Base-by-base conservation (phyloP, 2,329 filamentous ascomycete species). In the Escovopsis sp. region DNA sequence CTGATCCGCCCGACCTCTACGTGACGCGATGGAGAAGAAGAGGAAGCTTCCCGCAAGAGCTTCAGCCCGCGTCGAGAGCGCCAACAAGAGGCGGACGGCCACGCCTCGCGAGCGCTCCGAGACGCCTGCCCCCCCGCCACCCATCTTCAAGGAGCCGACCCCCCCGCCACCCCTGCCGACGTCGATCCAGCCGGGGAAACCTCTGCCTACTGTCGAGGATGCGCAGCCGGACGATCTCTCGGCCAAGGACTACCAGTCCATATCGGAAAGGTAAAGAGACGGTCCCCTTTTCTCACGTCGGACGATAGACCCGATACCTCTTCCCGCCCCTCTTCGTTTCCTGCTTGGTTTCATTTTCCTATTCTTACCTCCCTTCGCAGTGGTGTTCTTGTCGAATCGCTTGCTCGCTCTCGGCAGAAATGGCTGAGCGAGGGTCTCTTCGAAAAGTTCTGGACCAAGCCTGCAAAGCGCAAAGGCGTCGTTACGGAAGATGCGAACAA, bases 401-500 rank as follows among this genome's bases (percentile, higher is more conserved):
- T 90, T 18, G 60, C 70, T 34, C 70, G 80, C 48, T 90, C 83
- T 48, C 76, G 80, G 39, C 66, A 76, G 38, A 73, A 70, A 66
- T 86, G 79, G 79, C 68, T 79, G 17, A 69, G 63, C 49, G 74
- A 79, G 44, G 77, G 78, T 21, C 66, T 85, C 33, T 83, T 86
- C 46, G 76, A 84, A 45, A 79, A 75, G 48, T 85, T 80, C 54
- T 86, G 79, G 79, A 70, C 75, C 8, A 85, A 85, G 50, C 78
- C 79, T 3, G 54, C 58, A 38, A 80, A 79, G 56, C 70, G 71
- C 42, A 82, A 79, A 53, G 74, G 76, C 30, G 68, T 71, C 3
- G 54, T 74, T 17, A 66, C 69, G 36, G 76, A 78, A 45, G 71
- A 76, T 35, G 63, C 69, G 5, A 73, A 75, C 45, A 81, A 82